These are phyloP conservation scores for Hypoxylon sp. DNA, from an alignment of 2,329 filamentous ascomycete genomes.

Conservation along the genomic window DNA sequence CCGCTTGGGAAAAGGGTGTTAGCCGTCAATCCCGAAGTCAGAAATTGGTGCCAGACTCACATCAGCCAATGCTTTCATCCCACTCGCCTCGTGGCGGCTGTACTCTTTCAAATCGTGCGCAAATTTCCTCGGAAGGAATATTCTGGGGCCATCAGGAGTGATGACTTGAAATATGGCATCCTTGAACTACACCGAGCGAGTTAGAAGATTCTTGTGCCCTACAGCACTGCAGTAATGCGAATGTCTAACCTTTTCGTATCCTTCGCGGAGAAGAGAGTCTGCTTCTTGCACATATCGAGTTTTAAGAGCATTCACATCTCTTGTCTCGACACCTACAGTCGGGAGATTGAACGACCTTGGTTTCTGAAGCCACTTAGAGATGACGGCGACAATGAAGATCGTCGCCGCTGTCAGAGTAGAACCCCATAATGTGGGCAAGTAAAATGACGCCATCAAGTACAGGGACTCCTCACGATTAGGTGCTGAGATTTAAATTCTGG, in stretches of 20 bases:
- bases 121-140: slow-evolving; percentile 50
- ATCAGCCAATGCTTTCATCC: slow-evolving; percentile 52
- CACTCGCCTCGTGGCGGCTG: slow-evolving; percentile 50
- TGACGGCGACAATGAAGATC: slow-evolving; percentile 33
- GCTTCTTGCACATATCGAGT: slow-evolving; percentile 50
- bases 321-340: slow-evolving; percentile 41
- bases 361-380: slow-evolving; percentile 36
- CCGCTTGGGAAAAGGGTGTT: slow-evolving; percentile 36
- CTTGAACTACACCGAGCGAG: slow-evolving; percentile 44
- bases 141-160: slow-evolving; percentile 50
- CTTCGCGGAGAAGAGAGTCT: slow-evolving; percentile 50
- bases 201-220: background rate
- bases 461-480: background rate
- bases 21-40: slow-evolving; percentile 3
- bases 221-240: background rate
- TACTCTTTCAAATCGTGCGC: slow-evolving; percentile 50
- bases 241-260: slow-evolving; percentile 46
- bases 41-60: slow-evolving; percentile 34
- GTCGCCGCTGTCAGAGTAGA: slow-evolving; percentile 34
- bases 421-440: slow-evolving; percentile 37
- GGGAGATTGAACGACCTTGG: slow-evolving; percentile 44
- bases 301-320: slow-evolving; percentile 46
- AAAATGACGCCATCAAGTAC: slow-evolving; percentile 38
- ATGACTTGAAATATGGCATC: slow-evolving; percentile 51
- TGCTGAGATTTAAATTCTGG: background rate